Evolutionary conservation across 2,329 filamentous ascomycete genomes (phyloP).

Genomic region (Hymenoscyphus occultus): DNA sequence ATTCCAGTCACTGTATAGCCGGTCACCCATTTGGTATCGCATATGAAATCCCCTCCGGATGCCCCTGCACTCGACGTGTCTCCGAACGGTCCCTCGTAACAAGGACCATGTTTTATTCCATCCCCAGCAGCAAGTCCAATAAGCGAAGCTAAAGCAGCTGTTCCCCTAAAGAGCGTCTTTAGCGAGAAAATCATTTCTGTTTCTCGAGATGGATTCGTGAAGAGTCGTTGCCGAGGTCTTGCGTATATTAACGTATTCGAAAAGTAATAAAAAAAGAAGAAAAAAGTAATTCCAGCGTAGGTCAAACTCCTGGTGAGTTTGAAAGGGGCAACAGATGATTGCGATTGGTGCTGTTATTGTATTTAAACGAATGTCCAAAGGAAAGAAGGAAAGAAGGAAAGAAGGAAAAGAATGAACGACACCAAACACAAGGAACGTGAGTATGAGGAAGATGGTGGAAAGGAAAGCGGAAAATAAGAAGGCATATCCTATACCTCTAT

Average conservation of each 20-base stretch:
- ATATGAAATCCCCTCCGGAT: not conserved
- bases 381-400: too few relatives aligned
- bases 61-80: not conserved
- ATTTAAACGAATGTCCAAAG: too few relatives aligned
- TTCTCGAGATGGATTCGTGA: not conserved
- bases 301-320: not conserved
- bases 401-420: too few relatives aligned
- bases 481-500: too few relatives aligned
- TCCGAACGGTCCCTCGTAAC: not conserved
- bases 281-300: not conserved
- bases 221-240: not conserved
- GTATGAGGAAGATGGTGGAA: too few relatives aligned
- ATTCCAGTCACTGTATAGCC: conserved; percentile 1
- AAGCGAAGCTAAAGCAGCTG: not conserved
- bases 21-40: not conserved
- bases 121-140: not conserved
- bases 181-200: not conserved
- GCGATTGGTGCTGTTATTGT: too few relatives aligned
- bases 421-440: too few relatives aligned
- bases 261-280: not conserved
- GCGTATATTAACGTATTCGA: not conserved
- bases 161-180: not conserved
- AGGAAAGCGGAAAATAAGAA: too few relatives aligned
- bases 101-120: not conserved
- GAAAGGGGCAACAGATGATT: not conserved